Evolutionary conservation across 164 flowering plant genomes (phyloP), one percentile per base, ranked within the genome.

Genomic region (Tetracentron sinense): DNA sequence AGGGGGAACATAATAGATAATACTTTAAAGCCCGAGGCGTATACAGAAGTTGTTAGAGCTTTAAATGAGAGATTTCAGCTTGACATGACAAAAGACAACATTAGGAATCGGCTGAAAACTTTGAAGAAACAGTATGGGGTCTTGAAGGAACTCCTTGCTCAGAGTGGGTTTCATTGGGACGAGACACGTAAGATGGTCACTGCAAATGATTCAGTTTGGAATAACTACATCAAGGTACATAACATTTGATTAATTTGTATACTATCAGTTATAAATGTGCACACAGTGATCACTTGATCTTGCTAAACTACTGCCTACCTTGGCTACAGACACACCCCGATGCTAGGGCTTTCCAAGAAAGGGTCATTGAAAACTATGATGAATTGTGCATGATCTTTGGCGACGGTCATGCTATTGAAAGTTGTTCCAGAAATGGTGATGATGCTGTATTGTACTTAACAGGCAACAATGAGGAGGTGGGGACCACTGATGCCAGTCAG

Each of bases 141-240:
- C 30, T 20, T 65, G 22, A 59, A 66, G n/a, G 7, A 26, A 54
- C 29, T 70, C 52, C 54, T 72, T 29, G 61, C 52, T 28, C 67
- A 62, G 19, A 46, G 28, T 51, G 67, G 75, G 2, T 72, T 72
- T 59, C 48, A 35, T 1, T 64, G 69, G 69, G 69, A 68, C 60
- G 64, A 56, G 11, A 47, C 29, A 27, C 46, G 51, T 15, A 60
- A 64, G 44, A 68, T 52, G 46, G 67, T 68, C 20, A 48, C 47
- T 2, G 60, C 76, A n/a, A 58, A 64, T 54, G 68, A 63, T 63
- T 29, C 20, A 42, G 66, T 64, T 19, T 68, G 72, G 69, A 42
- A 72, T 54, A 46, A 58, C 48, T 60, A 63, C 54, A 22, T 72
- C 42, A 67, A 72, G 75, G 75, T 67, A 14, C 30, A 11, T 33